Conservation (phyloP, 2,329 filamentous ascomycete species). For the Talaromyces verruculosus region DNA sequence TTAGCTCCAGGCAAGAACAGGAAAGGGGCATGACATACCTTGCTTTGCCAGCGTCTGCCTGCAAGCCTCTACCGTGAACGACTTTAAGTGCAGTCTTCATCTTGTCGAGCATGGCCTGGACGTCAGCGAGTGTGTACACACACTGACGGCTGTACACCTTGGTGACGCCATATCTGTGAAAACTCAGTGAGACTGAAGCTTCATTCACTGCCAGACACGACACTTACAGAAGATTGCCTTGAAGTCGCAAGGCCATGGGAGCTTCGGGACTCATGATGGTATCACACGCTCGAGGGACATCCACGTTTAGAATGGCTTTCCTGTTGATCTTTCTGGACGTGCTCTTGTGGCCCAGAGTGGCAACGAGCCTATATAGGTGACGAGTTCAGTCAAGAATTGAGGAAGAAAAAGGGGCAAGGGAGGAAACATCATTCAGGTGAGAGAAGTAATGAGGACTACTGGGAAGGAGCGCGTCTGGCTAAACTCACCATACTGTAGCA, state of each 20-base stretch:
- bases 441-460: not conserved
- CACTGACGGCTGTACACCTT: slow-evolving; percentile 87
- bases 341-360: slow-evolving; percentile 76
- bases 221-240: slow-evolving; percentile 76
- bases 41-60: slow-evolving; percentile 68
- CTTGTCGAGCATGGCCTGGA: slow-evolving; percentile 69
- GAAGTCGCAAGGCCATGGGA: slow-evolving; percentile 84
- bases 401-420: not conserved
- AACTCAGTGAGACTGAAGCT: not conserved
- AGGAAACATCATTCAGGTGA: not conserved
- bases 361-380: slow-evolving; percentile 69
- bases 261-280: slow-evolving; percentile 84
- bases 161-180: slow-evolving; percentile 68
- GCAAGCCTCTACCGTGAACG: slow-evolving; percentile 60
- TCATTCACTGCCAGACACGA: not conserved
- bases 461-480: slow-evolving; percentile 8
- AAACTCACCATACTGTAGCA: slow-evolving; percentile 81
- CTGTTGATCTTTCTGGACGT: slow-evolving; percentile 71
- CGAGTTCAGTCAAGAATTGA: not conserved
- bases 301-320: slow-evolving; percentile 84
- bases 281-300: slow-evolving; percentile 81
- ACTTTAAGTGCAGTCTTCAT: slow-evolving; percentile 68
- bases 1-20: not conserved
- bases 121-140: slow-evolving; percentile 78
- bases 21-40: slow-evolving; percentile 55